Percentiles rank a stretch among this genome's conserved stretches.
phyloP scores from a whole-genome alignment of 768 basidiomycete species.

The Plicaturopsis crispa region DNA sequence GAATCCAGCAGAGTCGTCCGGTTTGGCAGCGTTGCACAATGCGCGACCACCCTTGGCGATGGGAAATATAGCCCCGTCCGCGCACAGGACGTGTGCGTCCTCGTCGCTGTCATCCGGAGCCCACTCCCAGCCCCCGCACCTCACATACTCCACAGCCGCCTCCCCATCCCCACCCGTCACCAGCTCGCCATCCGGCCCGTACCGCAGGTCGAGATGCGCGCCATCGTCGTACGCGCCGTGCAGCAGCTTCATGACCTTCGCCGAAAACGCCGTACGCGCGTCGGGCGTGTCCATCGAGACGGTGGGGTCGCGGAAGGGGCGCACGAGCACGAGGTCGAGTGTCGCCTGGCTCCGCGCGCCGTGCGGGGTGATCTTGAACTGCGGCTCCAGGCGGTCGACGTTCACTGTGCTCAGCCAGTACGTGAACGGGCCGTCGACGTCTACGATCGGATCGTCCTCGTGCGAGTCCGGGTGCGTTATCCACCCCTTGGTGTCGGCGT shows the following conservation, averaged over 20 bases:
- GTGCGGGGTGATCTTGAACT: conserved; percentile 72
- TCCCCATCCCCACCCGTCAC: conserved; percentile 36
- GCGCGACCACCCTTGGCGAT: conserved; percentile 57
- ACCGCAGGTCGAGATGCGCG: conserved; percentile 55
- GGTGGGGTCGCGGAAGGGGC: conserved; percentile 58
- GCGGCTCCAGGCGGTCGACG: conserved; percentile 79
- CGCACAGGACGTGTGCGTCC: conserved; percentile 66
- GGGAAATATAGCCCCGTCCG: conserved; percentile 67
- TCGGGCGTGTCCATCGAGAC: conserved; percentile 32
- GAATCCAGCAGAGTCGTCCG: conserved; percentile 29
- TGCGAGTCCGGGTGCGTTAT: conserved; percentile 29
- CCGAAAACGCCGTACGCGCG: conserved; percentile 40
- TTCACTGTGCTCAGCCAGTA: conserved; percentile 83
- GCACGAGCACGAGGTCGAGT: conserved; percentile 71
- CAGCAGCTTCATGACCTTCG: conserved; percentile 47
- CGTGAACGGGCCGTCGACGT: conserved; percentile 68
- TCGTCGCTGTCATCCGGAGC: conserved; percentile 60
- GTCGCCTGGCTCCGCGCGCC: conserved; percentile 34
- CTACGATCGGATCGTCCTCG: conserved; percentile 27
- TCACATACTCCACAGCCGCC: conserved; percentile 66
- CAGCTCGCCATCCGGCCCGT: conserved; percentile 36
- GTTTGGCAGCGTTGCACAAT: conserved; percentile 34
- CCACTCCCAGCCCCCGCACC: conserved; percentile 85
- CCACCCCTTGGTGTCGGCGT: conserved; percentile 42
- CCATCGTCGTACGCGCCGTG: conserved; percentile 75